These are phyloP conservation scores for Saccharomycopsis selenospora DNA, from an alignment of 805 yeast genomes.

Conservation along the genomic window DNA sequence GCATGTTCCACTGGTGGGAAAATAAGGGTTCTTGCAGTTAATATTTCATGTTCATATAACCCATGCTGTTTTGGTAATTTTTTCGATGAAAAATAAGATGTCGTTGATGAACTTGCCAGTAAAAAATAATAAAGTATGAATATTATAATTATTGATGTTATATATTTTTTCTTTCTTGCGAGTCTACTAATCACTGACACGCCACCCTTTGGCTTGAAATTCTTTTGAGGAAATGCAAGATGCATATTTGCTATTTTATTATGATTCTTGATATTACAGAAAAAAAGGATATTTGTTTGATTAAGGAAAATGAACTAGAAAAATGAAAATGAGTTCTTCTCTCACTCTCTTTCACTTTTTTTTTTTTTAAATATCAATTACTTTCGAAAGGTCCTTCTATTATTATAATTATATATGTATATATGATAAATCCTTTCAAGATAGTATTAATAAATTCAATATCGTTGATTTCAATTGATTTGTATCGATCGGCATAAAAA, in stretches of 20 bases:
- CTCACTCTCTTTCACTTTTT: no score
- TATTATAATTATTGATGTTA: conserved; percentile 8
- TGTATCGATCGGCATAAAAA: no score
- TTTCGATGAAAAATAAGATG: conserved; percentile 11
- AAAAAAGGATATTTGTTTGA: no score
- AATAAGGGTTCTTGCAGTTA: conserved; percentile 46
- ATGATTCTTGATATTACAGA: no score
- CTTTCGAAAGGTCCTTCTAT: no score
- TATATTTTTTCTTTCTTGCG: conserved; percentile 13
- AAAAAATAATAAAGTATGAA: conserved; percentile 16
- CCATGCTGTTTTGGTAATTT: conserved; percentile 36
- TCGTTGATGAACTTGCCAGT: conserved; percentile 9
- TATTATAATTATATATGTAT: no score
- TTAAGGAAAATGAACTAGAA: no score
- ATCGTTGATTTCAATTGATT: no score
- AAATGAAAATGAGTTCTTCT: no score
- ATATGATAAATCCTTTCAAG: no score
- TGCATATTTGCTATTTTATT: conserved; percentile 21
- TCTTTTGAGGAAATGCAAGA: conserved; percentile 21
- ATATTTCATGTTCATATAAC: conserved; percentile 37
- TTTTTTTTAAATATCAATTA: no score
- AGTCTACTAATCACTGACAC: conserved; percentile 7
- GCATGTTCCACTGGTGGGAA: conserved; percentile 76
- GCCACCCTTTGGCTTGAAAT: conserved; percentile 17
- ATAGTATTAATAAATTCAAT: no score